Evolutionary conservation across 2,329 filamentous ascomycete genomes (phyloP).

Genomic region (Phialemonium atrogriseum): DNA sequence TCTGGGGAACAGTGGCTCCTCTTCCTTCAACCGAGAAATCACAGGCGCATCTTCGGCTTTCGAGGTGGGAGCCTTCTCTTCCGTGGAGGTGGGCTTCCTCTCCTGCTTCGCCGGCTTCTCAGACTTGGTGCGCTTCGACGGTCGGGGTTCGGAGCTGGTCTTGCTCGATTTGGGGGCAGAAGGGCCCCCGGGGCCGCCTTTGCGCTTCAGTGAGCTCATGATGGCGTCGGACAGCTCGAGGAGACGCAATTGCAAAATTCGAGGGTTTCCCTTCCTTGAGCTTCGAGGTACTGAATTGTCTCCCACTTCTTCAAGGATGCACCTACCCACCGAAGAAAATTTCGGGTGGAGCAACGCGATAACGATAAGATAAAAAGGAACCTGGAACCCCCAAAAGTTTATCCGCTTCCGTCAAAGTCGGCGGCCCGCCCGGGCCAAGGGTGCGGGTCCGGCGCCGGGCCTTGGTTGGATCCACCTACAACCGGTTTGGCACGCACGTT

Average conservation of each 20-base stretch:
- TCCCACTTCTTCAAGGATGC: not conserved
- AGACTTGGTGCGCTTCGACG: constrained; percentile 11
- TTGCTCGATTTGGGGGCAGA: constrained; percentile 38
- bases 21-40: constrained; percentile 53
- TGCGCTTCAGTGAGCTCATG: constrained; percentile 51
- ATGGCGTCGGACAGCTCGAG: constrained; percentile 15
- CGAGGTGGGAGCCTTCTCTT: constrained; percentile 20
- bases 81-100: constrained; percentile 14
- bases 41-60: constrained; percentile 20
- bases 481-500: too few relatives aligned
- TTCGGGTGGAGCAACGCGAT: constrained; percentile 2
- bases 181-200: constrained; percentile 45
- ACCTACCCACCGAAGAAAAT: constrained; percentile 3
- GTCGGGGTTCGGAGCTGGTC: constrained; percentile 10
- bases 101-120: constrained; percentile 15
- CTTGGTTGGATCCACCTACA: too few relatives aligned
- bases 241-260: constrained; percentile 5
- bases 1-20: constrained; percentile 86
- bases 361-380: constrained; percentile 2
- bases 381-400: too few relatives aligned
- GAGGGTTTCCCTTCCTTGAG: constrained; percentile 3
- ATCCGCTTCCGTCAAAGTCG: too few relatives aligned
- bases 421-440: too few relatives aligned
- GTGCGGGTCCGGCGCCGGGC: too few relatives aligned
- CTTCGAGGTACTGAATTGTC: not conserved